Evolutionary conservation across 2,329 filamentous ascomycete species (phyloP), one percentile per base, ranked within the genome.

Genomic region (Didymella arachidicola): DNA sequence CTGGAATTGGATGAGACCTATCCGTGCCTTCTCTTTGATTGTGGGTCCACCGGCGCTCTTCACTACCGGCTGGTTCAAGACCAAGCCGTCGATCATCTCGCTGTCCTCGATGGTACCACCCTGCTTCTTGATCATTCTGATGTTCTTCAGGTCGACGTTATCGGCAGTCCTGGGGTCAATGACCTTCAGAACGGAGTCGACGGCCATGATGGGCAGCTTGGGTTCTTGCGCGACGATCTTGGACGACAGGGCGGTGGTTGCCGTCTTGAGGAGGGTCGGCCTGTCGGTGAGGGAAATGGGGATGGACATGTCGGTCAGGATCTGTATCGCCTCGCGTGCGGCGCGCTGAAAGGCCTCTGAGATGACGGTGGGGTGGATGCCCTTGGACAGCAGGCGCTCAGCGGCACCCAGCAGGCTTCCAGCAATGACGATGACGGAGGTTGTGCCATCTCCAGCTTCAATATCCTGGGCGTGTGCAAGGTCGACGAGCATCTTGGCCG

Each of bases 181-280:
- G 54, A 94, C 92, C 82, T 96, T 96, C 62, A 94, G 88, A 51
- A 99, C 94, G 22, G 95, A 91, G 78, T 98, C 96, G 57, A 99
- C 95, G 42, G 95, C 95, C 91, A 99, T 99, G 57, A 93, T 92
- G n/a, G 92, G 94, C 19, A 99, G 86, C 77, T 93, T 95, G 32
- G 95, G 95, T 80, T 99, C 93, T 80, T 98, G 94, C 59, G 94
- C 95, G 62, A 99, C 95, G 73, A 99, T 98, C 83, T 99, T 99
- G 71, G 95, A 98, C 49, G 93, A 97, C 54, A 99, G 87, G 36
- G 95, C 97, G 49, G 95, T 99, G 68, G 95, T 96, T 67, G 95
- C 95, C 62, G 95, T 95, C 84, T 98, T 96, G 66, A 98, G 88
- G 62, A 99, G 89, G 39, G 93, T 93, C 43, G 91, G 84, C 58